Conservation (phyloP, 352 stramenopile species). For the Phytophthora nicotianae region DNA sequence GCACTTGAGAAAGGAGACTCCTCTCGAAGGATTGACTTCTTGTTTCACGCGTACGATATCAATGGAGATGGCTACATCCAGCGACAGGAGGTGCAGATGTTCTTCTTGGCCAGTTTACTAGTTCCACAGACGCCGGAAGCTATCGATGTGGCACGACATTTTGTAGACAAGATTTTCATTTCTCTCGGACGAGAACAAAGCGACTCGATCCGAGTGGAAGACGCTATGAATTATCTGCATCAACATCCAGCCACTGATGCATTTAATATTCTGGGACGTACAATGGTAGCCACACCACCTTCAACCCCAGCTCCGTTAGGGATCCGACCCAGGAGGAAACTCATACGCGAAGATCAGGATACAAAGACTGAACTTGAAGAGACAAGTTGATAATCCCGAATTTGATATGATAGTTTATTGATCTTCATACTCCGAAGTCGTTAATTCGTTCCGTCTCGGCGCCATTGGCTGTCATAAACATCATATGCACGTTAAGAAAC, state of each 20-base stretch:
- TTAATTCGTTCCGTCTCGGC: constrained; percentile 32
- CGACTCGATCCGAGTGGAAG: constrained; percentile 48
- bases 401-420: background rate
- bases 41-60: constrained; percentile 82
- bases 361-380: too few species aligned
- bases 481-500: background rate
- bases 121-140: constrained; percentile 46
- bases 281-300: constrained; percentile 54
- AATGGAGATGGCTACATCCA: constrained; percentile 70
- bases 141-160: constrained; percentile 56
- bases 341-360: background rate
- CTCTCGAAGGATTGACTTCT: constrained; percentile 54
- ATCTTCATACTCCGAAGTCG: constrained; percentile 17
- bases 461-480: constrained; percentile 26
- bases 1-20: constrained; percentile 68
- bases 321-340: constrained; percentile 8
- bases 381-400: constrained; percentile 4
- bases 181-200: constrained; percentile 44
- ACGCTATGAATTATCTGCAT: constrained; percentile 57
- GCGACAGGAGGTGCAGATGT: constrained; percentile 57
- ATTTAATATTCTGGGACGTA: constrained; percentile 68
- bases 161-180: constrained; percentile 70
- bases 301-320: constrained; percentile 9
- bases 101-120: constrained; percentile 68
- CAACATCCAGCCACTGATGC: constrained; percentile 56